These are phyloP conservation scores for Hamigera avellanea DNA, from an alignment of 495 filamentous ascomycete species.

Conservation along the genomic window DNA sequence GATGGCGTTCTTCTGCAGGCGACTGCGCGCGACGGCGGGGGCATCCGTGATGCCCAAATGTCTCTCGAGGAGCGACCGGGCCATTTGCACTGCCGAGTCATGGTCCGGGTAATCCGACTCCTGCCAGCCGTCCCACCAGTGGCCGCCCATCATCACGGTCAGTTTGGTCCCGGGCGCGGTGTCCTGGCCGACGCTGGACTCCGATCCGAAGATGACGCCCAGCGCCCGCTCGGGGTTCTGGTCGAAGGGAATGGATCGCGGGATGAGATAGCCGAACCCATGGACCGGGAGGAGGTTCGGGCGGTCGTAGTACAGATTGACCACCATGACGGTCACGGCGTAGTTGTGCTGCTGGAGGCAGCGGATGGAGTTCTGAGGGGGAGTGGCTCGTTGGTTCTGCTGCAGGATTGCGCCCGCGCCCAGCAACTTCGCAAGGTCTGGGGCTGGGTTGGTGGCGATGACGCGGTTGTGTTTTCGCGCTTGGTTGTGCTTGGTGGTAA, in stretches of 20 bases:
- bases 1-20: constrained; percentile 67
- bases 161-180: constrained; percentile 63
- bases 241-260: constrained; percentile 50
- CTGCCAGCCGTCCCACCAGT: constrained; percentile 69
- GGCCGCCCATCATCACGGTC: constrained; percentile 91
- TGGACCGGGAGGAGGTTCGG: constrained; percentile 48
- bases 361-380: constrained; percentile 15
- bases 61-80: constrained; percentile 51
- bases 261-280: constrained; percentile 90
- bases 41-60: constrained; percentile 59
- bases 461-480: constrained; percentile 43
- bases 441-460: constrained; percentile 57
- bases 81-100: constrained; percentile 54
- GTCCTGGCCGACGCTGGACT: constrained; percentile 45
- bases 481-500: neutral
- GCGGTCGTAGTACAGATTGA: constrained; percentile 75
- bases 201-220: constrained; percentile 84
- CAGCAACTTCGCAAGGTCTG: constrained; percentile 16
- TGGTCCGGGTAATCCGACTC: constrained; percentile 41
- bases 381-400: constrained; percentile 1
- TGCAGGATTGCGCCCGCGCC: constrained; percentile 4
- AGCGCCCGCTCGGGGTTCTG: constrained; percentile 77
- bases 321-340: constrained; percentile 74
- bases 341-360: constrained; percentile 39
- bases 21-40: constrained; percentile 43